Percentiles rank a stretch among this genome's conserved stretches.
Conservation (phyloP, 805 yeast genomes). For the Saturnispora serradocipensis region DNA sequence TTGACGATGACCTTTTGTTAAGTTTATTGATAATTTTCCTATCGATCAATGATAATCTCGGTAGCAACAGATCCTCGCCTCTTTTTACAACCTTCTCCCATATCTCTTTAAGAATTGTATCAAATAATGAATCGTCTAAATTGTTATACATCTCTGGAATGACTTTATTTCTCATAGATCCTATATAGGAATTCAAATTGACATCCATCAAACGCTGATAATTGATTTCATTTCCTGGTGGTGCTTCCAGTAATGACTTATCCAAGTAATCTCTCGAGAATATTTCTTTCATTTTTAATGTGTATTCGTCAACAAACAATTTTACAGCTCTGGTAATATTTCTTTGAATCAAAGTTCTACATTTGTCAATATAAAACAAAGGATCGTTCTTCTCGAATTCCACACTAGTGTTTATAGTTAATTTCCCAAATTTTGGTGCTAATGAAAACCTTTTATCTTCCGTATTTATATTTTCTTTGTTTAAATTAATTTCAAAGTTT, state of each 20-base stretch:
- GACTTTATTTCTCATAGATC: slow-evolving; percentile 18
- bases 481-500: slow-evolving; percentile 8
- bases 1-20: slow-evolving; percentile 10
- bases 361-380: slow-evolving; percentile 68
- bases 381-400: slow-evolving; percentile 80
- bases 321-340: slow-evolving; percentile 59
- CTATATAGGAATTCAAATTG: slow-evolving; percentile 17
- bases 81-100: slow-evolving; percentile 68
- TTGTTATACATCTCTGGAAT: slow-evolving; percentile 22
- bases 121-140: slow-evolving; percentile 25
- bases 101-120: slow-evolving; percentile 35
- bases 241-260: slow-evolving; percentile 17
- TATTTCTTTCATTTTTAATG: slow-evolving; percentile 45
- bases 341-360: slow-evolving; percentile 55
- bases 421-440: slow-evolving; percentile 40
- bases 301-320: slow-evolving; percentile 64
- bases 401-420: slow-evolving; percentile 58
- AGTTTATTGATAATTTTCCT: slow-evolving; percentile 9
- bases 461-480: slow-evolving; percentile 3
- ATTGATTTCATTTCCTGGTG: slow-evolving; percentile 15
- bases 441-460: slow-evolving; percentile 16
- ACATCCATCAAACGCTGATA: slow-evolving; percentile 19
- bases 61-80: slow-evolving; percentile 67
- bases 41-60: slow-evolving; percentile 33
- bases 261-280: slow-evolving; percentile 27